phyloP scores from a whole-genome alignment of 352 stramenopile genomes.

The Globisporangium cylindrosporum region DNA sequence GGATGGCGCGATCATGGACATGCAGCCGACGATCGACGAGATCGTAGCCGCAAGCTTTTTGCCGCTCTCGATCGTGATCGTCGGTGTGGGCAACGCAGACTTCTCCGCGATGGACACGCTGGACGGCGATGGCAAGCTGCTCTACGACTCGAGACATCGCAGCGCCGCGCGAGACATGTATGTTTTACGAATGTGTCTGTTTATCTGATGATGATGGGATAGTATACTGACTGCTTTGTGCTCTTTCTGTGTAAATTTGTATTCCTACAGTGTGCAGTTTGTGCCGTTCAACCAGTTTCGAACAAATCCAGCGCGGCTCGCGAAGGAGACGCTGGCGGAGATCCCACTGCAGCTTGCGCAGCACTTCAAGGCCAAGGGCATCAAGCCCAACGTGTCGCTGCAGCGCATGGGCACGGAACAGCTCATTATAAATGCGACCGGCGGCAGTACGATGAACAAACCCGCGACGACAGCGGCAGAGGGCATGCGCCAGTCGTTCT shows the following conservation, averaged over 20 bases:
- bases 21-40: constrained; percentile 68
- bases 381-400: constrained; percentile 51
- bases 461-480: too few species aligned
- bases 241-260: background rate
- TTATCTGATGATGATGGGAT: background rate
- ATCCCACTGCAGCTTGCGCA: constrained; percentile 62
- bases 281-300: constrained; percentile 73
- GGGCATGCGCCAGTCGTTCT: constrained; percentile 4
- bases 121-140: constrained; percentile 56
- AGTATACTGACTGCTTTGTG: constrained; percentile 6
- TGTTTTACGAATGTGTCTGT: background rate
- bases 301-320: constrained; percentile 49
- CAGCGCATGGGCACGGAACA: constrained; percentile 50
- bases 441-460: background rate
- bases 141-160: constrained; percentile 38
- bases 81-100: constrained; percentile 73
- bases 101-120: constrained; percentile 64
- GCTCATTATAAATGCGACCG: constrained; percentile 10
- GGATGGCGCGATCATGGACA: constrained; percentile 76
- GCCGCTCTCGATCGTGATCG: constrained; percentile 80
- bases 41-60: constrained; percentile 63
- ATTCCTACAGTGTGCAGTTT: constrained; percentile 60
- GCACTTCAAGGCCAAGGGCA: constrained; percentile 57
- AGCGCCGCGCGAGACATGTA: constrained; percentile 63
- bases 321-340: constrained; percentile 71